These are phyloP conservation scores for Cystobasidium onofrii DNA, from an alignment of 768 basidiomycete species.

Conservation along the genomic window DNA sequence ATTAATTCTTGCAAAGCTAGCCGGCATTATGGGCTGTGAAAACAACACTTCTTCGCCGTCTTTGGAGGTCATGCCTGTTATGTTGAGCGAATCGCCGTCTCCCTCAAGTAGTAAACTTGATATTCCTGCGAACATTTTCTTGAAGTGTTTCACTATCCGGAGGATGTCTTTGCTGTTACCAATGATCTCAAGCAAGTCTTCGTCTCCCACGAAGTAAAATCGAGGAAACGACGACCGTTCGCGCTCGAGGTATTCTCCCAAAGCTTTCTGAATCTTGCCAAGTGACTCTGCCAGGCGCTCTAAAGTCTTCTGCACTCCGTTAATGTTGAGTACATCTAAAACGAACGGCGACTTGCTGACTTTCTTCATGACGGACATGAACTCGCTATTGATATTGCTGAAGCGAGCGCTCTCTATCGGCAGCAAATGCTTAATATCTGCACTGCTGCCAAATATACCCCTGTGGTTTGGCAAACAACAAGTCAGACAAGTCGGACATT, in stretches of 20 bases:
- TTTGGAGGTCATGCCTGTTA: conserved; percentile 86
- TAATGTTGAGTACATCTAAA: conserved; percentile 91
- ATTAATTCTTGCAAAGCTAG: conserved; percentile 95
- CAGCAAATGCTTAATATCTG: conserved; percentile 96
- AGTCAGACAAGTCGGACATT: too few species aligned
- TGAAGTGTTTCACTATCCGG: conserved; percentile 96
- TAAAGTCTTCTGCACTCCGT: conserved; percentile 89
- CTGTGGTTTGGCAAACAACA: too few species aligned
- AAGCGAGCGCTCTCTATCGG: conserved; percentile 88
- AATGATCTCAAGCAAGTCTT: conserved; percentile 95
- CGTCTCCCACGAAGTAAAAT: conserved; percentile 99
- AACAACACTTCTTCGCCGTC: conserved; percentile 92
- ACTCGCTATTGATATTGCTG: conserved; percentile 96
- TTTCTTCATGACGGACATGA: conserved; percentile 97
- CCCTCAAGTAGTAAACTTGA: conserved; percentile 81
- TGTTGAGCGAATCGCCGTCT: conserved; percentile 77
- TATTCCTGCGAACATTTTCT: conserved; percentile 99
- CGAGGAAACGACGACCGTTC: conserved; percentile 97
- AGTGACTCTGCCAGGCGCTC: conserved; percentile 92
- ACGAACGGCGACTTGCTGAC: conserved; percentile 99
- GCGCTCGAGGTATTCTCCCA: conserved; percentile 96
- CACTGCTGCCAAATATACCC: conserved; percentile 98
- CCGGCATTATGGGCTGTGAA: conserved; percentile 69
- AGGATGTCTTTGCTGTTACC: conserved; percentile 98
- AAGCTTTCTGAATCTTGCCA: conserved; percentile 97